Percentiles rank a stretch among this genome's conserved stretches.
These are phyloP conservation scores for Ganoderma meredithae DNA, from an alignment of 1,284 basidiomycete species.

Conservation along the genomic window DNA sequence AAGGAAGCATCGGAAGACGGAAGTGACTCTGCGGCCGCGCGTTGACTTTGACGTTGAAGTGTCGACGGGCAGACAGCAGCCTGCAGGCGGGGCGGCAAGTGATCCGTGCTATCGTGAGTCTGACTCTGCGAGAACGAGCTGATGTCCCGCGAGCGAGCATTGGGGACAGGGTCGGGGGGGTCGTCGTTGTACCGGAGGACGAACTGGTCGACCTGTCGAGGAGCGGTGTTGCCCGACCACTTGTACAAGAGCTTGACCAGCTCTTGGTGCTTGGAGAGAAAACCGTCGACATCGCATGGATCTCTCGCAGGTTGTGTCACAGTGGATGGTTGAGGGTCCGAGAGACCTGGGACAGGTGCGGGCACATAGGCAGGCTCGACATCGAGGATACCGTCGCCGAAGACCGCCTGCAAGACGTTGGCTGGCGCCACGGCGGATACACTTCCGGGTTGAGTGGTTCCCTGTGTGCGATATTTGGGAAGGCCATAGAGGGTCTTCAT, in stretches of 20 bases:
- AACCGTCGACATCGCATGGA: not conserved
- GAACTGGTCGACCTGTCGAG: not conserved
- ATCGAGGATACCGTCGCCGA: too few species aligned
- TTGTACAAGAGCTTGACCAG: not conserved
- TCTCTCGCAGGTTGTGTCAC: not conserved
- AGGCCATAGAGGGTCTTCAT: not conserved
- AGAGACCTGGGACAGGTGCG: not conserved
- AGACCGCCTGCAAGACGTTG: fast-evolving
- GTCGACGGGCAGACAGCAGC: too few species aligned
- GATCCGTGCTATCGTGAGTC: not conserved
- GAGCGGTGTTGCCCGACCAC: not conserved
- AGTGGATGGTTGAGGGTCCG: not conserved
- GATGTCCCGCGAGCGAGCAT: not conserved
- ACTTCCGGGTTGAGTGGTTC: too few species aligned
- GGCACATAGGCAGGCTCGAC: too few species aligned
- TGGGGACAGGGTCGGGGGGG: not conserved
- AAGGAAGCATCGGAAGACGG: too few species aligned
- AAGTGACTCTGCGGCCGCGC: too few species aligned
- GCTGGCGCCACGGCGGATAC: not conserved
- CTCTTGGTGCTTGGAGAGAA: not conserved
- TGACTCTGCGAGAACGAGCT: not conserved
- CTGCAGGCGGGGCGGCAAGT: too few species aligned
- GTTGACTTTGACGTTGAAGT: too few species aligned
- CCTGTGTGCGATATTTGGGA: not conserved
- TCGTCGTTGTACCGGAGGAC: not conserved